A percentile compares a stretch with the other conserved stretches of the same genome.
These are phyloP conservation scores for Sisymbrium irio DNA, from an alignment of 345 rosid genomes.

Conservation along the genomic window DNA sequence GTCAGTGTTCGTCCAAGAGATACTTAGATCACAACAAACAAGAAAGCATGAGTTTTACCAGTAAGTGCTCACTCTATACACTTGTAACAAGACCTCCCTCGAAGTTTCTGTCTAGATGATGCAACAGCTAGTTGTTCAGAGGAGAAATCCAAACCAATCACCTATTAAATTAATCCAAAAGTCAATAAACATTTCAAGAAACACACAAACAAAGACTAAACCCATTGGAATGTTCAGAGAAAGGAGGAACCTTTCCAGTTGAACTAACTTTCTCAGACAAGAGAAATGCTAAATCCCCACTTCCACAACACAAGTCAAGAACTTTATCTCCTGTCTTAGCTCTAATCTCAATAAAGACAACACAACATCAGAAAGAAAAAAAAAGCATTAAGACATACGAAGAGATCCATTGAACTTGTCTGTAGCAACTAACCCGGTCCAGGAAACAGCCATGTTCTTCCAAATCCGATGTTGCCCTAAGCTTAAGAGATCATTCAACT, in stretches of 20 bases:
- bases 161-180: conserved; percentile 35
- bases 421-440: conserved; percentile 51
- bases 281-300: conserved; percentile 83
- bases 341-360: conserved; percentile 36
- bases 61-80: conserved; percentile 83
- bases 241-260: conserved; percentile 48
- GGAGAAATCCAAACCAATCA: conserved; percentile 80
- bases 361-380: neutral
- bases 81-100: conserved; percentile 52
- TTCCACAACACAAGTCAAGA: conserved; percentile 93
- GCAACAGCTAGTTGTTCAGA: conserved; percentile 68
- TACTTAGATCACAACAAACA: conserved; percentile 20
- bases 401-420: neutral
- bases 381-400: neutral
- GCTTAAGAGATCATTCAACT: conserved; percentile 82
- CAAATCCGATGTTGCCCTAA: conserved; percentile 87
- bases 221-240: neutral
- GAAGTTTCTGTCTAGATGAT: conserved; percentile 51
- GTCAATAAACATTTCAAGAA: neutral
- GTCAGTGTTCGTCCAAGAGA: neutral
- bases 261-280: conserved; percentile 78
- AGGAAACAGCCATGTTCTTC: conserved; percentile 84
- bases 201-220: neutral
- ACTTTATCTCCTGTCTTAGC: conserved; percentile 60
- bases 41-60: conserved; percentile 39